Percentiles rank a stretch among this genome's conserved stretches.
These are phyloP conservation scores for Aspergillus pseudoviridinutans DNA, from an alignment of 2,329 filamentous ascomycete species.

Conservation along the genomic window DNA sequence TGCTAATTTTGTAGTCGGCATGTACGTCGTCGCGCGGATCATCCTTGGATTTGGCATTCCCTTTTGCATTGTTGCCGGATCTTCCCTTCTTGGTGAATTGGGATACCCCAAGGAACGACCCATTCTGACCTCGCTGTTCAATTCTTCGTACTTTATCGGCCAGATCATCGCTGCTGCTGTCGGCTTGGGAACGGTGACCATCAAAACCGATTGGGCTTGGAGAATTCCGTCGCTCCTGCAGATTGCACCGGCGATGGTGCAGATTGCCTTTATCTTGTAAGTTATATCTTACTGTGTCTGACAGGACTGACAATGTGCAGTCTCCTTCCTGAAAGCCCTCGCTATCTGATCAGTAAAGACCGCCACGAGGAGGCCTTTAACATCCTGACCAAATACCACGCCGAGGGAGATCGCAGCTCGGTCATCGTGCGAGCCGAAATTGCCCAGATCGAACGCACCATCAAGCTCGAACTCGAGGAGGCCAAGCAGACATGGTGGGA, in stretches of 20 bases:
- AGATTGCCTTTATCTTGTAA: slow-evolving; percentile 24
- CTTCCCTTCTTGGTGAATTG: slow-evolving; percentile 57
- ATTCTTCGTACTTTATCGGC: slow-evolving; percentile 43
- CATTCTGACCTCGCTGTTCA: slow-evolving; percentile 58
- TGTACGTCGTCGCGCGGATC: slow-evolving; percentile 59
- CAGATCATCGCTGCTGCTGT: slow-evolving; percentile 26
- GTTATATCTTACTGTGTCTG: background rate
- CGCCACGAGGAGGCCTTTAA: slow-evolving; percentile 24
- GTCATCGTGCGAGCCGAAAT: slow-evolving; percentile 57
- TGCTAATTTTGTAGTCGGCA: slow-evolving; percentile 39
- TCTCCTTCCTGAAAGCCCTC: slow-evolving; percentile 25
- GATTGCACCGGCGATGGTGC: slow-evolving; percentile 24
- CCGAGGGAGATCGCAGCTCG: slow-evolving; percentile 50
- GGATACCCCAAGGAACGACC: slow-evolving; percentile 59
- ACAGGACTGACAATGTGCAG: slow-evolving; percentile 4
- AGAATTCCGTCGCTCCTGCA: slow-evolving; percentile 47
- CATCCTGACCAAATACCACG: slow-evolving; percentile 43
- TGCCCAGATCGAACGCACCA: slow-evolving; percentile 56
- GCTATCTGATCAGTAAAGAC: slow-evolving; percentile 24
- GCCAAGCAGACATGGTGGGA: slow-evolving; percentile 24
- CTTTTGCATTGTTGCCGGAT: slow-evolving; percentile 56
- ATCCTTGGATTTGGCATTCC: slow-evolving; percentile 61
- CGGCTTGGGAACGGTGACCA: slow-evolving; percentile 29
- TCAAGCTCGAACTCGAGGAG: slow-evolving; percentile 51
- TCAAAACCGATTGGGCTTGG: slow-evolving; percentile 42